phyloP scores from a whole-genome alignment of 2,329 filamentous ascomycete species.

The Xylariomycetidae sp. region DNA sequence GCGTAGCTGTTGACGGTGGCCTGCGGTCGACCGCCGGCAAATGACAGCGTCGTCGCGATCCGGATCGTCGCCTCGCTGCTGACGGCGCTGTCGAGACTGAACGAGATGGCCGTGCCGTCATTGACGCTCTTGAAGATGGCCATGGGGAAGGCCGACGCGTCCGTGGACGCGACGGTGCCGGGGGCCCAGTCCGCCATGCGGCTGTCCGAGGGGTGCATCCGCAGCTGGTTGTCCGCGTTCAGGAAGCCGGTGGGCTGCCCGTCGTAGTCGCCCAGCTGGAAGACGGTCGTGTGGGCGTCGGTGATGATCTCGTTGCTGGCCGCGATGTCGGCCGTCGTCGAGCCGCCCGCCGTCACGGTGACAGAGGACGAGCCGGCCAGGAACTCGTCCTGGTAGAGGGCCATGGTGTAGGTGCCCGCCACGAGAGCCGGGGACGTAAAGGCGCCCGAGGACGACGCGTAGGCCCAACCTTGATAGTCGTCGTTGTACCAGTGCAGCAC shows the following conservation, averaged over 20 bases:
- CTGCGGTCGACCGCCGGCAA: constrained; percentile 49
- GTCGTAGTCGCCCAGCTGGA: constrained; percentile 54
- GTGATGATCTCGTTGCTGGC: constrained; percentile 29
- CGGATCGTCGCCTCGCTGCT: constrained; percentile 44
- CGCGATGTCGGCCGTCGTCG: constrained; percentile 43
- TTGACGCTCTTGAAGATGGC: constrained; percentile 52
- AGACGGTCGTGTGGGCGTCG: constrained; percentile 40
- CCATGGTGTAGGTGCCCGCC: constrained; percentile 56
- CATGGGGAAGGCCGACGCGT: constrained; percentile 49
- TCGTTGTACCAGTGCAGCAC: constrained; percentile 56
- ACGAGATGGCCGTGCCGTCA: constrained; percentile 27
- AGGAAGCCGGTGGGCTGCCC: constrained; percentile 51
- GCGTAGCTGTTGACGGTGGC: constrained; percentile 32
- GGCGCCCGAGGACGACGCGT: constrained; percentile 38
- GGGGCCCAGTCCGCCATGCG: constrained; percentile 51
- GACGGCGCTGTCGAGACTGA: constrained; percentile 38
- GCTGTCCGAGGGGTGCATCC: constrained; percentile 53
- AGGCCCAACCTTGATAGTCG: constrained; percentile 54
- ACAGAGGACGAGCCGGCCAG: constrained; percentile 42
- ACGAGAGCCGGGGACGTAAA: constrained; percentile 57
- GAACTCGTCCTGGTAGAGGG: constrained; percentile 53
- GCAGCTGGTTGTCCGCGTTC: constrained; percentile 53
- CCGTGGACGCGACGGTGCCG: constrained; percentile 44
- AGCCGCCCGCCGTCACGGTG: constrained; percentile 40
- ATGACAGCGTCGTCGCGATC: constrained; percentile 53